phyloP scores from a whole-genome alignment of 1,284 basidiomycete species.

The Apiotrichum akiyoshidainum region DNA sequence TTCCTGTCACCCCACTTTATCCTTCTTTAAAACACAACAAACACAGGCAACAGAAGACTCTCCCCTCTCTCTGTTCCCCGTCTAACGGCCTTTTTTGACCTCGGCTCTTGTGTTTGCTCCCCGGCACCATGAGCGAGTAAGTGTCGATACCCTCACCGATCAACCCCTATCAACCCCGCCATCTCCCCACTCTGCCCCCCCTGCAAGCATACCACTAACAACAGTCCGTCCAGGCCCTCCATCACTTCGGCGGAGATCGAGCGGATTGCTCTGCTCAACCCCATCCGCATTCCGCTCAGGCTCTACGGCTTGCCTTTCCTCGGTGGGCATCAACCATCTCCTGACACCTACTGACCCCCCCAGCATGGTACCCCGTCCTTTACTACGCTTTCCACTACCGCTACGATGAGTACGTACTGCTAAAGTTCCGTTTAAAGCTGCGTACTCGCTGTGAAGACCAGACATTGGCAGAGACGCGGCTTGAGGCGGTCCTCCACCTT shows the following conservation, averaged over 20 bases:
- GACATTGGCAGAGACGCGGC: no score
- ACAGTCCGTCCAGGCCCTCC: constrained; percentile 20
- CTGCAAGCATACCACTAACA: no score
- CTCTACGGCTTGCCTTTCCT: constrained; percentile 78
- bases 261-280: constrained; percentile 71
- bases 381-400: constrained; percentile 81
- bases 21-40: not conserved
- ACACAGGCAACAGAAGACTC: no score
- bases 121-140: constrained; percentile 2
- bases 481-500: no score
- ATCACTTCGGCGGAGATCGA: constrained; percentile 83
- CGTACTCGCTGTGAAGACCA: no score
- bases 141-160: not conserved
- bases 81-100: not conserved
- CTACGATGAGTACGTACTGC: constrained; percentile 63
- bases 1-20: constrained; percentile 1
- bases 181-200: no score
- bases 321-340: constrained; percentile 48
- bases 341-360: not conserved
- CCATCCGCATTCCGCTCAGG: constrained; percentile 72
- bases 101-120: not conserved
- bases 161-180: no score
- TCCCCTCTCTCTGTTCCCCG: not conserved
- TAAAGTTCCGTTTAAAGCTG: no score
- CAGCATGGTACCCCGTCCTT: constrained; percentile 75